Conservation (phyloP, 2,329 filamentous ascomycete species). For the Fusarium burgessii region DNA sequence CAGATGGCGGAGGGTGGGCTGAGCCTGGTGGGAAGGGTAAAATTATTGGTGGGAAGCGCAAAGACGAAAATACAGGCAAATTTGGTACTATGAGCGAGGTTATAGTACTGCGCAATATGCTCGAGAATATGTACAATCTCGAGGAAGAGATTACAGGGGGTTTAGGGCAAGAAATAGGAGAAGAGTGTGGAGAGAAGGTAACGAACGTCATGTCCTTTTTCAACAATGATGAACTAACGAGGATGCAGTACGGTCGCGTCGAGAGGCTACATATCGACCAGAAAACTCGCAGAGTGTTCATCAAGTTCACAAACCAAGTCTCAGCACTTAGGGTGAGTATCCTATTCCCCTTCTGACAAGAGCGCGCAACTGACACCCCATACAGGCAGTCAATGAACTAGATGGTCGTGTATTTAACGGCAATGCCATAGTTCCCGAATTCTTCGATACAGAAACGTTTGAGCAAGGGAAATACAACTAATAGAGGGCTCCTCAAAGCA, state of each 20-base stretch:
- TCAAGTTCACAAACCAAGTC: constrained; percentile 89
- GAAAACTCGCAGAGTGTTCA: constrained; percentile 78
- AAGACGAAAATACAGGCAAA: constrained; percentile 57
- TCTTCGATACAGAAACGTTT: constrained; percentile 86
- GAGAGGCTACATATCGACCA: constrained; percentile 82
- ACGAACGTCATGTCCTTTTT: not conserved
- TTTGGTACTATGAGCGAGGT: constrained; percentile 84
- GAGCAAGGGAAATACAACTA: constrained; percentile 70
- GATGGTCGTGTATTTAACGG: constrained; percentile 90
- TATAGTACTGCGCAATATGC: constrained; percentile 84
- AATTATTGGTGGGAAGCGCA: constrained; percentile 82
- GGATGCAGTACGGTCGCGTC: constrained; percentile 78
- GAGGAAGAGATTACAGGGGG: constrained; percentile 80
- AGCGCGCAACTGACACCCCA: constrained; percentile 10
- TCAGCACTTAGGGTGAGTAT: constrained; percentile 82
- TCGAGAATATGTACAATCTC: constrained; percentile 82
- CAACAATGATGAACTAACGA: constrained; percentile 23
- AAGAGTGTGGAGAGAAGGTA: constrained; percentile 87
- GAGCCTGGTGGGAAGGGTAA: constrained; percentile 77
- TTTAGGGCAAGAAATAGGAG: constrained; percentile 93
- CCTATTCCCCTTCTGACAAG: not conserved
- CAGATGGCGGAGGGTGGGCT: constrained; percentile 82
- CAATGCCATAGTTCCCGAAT: constrained; percentile 83
- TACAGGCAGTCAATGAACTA: constrained; percentile 86
- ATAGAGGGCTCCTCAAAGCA: not conserved